Conservation (phyloP, 2,329 filamentous ascomycete species). For the Bipolaris sorokiniana region DNA sequence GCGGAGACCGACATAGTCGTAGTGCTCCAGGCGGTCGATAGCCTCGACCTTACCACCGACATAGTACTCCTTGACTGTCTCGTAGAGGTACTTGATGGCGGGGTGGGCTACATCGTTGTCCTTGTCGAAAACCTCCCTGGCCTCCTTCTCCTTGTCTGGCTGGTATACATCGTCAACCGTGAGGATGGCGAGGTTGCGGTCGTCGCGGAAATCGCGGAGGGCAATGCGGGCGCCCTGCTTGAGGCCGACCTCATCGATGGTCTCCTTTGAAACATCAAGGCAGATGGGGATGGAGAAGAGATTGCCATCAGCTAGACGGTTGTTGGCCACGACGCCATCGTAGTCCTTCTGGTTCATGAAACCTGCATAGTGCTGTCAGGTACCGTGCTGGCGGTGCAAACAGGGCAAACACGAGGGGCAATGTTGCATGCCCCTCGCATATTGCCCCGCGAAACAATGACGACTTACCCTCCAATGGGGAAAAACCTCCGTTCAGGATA, state of each 20-base stretch:
- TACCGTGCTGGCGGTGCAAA: constrained; percentile 20
- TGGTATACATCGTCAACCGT: constrained; percentile 95
- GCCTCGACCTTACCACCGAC: constrained; percentile 96
- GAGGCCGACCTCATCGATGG: constrained; percentile 75
- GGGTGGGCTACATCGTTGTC: constrained; percentile 91
- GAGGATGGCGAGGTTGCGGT: constrained; percentile 93
- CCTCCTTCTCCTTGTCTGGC: constrained; percentile 95
- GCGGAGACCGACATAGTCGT: constrained; percentile 96
- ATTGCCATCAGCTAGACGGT: constrained; percentile 84
- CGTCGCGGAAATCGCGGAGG: constrained; percentile 93
- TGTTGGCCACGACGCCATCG: constrained; percentile 87
- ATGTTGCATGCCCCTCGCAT: constrained; percentile 10
- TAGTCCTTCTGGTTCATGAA: constrained; percentile 99
- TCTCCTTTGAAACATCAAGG: constrained; percentile 78
- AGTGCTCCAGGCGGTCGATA: constrained; percentile 94
- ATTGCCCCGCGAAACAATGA: constrained; percentile 18
- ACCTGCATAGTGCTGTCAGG: constrained; percentile 58
- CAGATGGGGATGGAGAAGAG: constrained; percentile 98
- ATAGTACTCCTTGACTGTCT: constrained; percentile 83
- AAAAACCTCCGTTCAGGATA: constrained; percentile 97
- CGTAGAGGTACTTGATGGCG: constrained; percentile 87
- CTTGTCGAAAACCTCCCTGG: constrained; percentile 91
- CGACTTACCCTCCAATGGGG: constrained; percentile 86
- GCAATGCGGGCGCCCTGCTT: constrained; percentile 83
- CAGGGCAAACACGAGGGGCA: constrained; percentile 39